Evolutionary conservation across 2,329 filamentous ascomycete species (phyloP), one percentile per base, ranked within the genome.

Genomic region (Aspergillus niger): DNA sequence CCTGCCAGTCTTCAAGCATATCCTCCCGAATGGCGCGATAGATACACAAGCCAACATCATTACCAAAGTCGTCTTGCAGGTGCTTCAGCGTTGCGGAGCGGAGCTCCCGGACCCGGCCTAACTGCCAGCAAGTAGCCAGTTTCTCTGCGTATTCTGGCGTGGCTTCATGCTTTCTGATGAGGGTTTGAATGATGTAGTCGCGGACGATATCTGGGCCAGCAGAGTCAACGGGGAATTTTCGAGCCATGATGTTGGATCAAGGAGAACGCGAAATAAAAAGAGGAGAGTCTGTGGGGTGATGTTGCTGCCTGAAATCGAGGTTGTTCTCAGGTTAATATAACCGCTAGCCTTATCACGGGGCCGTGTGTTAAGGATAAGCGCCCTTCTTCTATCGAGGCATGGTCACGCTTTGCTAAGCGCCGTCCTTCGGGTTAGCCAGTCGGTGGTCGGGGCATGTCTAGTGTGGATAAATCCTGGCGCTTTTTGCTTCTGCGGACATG

Each of bases 31-130:
- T 38, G 17, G 49, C 17, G 30, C 26, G 39, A 36, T 26, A 36
- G 3, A 59, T 30, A 17, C 57, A 59, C 15, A 59, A 39, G 26
- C 57, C 57, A 17, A 54, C 50, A n/a, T 59, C 43, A 30, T 38
- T 28, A 1, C 50, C 57, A 53, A 59, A 59, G 7, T 54, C 26
- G 8, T 48, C 28, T 28, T 59, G 50, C 20, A 59, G 52, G 28
- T 54, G 52, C 3, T 39, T 32, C 24, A 58, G 7, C 15, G 28
- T 54, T 7, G 38, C 57, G 17, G 41, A 49, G 7, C 52, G 57
- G 3, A 58, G 49, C 26, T 58, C 57, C 4, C 38, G 28, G 17
- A 26, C 57, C 1, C 57, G 50, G 20, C 49, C 57, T 13, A 59
- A 26, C 11, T 49, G 13, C 57, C 57, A 59, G 20, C 22, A 11